Percentiles rank a stretch among this genome's conserved stretches.
Conservation (phyloP, 176 grass and related monocot species). For the Raddia distichophylla region DNA sequence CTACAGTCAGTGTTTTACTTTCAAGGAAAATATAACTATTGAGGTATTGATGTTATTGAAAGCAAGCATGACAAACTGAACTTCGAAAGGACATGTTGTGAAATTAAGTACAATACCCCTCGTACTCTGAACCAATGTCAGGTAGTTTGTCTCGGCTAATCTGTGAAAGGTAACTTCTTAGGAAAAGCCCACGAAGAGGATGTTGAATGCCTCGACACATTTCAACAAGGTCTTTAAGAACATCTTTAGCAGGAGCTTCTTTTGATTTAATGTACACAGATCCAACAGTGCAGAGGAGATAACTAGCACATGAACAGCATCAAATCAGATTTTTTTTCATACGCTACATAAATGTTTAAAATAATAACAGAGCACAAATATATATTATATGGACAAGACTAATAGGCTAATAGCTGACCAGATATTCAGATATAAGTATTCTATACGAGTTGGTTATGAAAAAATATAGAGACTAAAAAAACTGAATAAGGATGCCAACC, state of each 20-base stretch:
- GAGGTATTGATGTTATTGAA: constrained; percentile 27
- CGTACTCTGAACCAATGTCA: constrained; percentile 93
- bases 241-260: constrained; percentile 94
- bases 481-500: background rate
- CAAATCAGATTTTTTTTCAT: constrained; percentile 41
- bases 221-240: constrained; percentile 98
- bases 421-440: constrained; percentile 7
- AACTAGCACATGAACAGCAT: constrained; percentile 66
- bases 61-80: background rate
- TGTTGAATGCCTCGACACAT: constrained; percentile 97
- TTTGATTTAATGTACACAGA: constrained; percentile 98
- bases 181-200: constrained; percentile 93
- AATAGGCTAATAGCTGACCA: background rate
- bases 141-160: constrained; percentile 94
- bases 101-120: constrained; percentile 63
- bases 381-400: background rate
- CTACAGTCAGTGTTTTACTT: background rate
- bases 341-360: constrained; percentile 10
- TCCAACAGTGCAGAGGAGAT: constrained; percentile 94
- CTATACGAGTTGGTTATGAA: background rate
- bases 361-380: background rate
- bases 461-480: constrained; percentile 25
- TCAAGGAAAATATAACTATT: background rate
- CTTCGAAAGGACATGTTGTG: background rate
- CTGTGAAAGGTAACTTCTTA: constrained; percentile 98